Percentiles rank a stretch among this genome's conserved stretches.
Conservation (phyloP, 2,329 filamentous ascomycete species). For the Alternaria dauci region DNA sequence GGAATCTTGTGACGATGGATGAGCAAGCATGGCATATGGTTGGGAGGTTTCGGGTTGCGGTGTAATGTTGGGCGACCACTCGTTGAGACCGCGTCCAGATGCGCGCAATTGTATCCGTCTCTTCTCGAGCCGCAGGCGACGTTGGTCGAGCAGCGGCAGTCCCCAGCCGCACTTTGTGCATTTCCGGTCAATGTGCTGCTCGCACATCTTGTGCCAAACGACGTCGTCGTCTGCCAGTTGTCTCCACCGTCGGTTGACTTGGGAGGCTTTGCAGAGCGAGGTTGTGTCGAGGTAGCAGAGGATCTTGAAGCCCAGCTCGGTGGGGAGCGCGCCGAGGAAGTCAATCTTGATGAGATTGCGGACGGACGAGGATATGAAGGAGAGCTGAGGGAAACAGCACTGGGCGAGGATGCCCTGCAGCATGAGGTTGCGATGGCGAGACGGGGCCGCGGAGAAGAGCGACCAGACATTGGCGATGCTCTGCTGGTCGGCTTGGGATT, state of each 20-base stretch:
- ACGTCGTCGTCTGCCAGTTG: conserved; percentile 94
- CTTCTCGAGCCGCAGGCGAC: conserved; percentile 85
- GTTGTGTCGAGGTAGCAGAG: conserved; percentile 91
- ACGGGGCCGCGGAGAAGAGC: conserved; percentile 91
- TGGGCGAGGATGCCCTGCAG: conserved; percentile 94
- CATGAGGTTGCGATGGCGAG: conserved; percentile 95
- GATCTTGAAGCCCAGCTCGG: conserved; percentile 92
- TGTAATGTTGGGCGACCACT: conserved; percentile 62
- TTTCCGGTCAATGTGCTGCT: conserved; percentile 93
- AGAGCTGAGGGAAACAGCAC: conserved; percentile 97
- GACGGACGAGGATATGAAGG: conserved; percentile 87
- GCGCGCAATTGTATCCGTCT: conserved; percentile 79
- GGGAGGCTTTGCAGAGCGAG: conserved; percentile 93
- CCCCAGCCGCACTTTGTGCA: conserved; percentile 97
- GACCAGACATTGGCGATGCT: conserved; percentile 98
- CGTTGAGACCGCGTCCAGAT: conserved; percentile 64
- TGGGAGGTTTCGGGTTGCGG: conserved; percentile 53
- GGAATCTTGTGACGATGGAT: conserved; percentile 24
- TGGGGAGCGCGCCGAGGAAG: conserved; percentile 86
- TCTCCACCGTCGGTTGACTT: conserved; percentile 90
- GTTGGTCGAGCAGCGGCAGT: conserved; percentile 85
- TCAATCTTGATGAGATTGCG: conserved; percentile 97
- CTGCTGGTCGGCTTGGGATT: conserved; percentile 87
- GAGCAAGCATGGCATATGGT: conserved; percentile 19
- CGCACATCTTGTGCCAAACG: conserved; percentile 98